Conservation (phyloP, 2,329 filamentous ascomycete genomes). For the Myriosclerotinia curreyana region DNA sequence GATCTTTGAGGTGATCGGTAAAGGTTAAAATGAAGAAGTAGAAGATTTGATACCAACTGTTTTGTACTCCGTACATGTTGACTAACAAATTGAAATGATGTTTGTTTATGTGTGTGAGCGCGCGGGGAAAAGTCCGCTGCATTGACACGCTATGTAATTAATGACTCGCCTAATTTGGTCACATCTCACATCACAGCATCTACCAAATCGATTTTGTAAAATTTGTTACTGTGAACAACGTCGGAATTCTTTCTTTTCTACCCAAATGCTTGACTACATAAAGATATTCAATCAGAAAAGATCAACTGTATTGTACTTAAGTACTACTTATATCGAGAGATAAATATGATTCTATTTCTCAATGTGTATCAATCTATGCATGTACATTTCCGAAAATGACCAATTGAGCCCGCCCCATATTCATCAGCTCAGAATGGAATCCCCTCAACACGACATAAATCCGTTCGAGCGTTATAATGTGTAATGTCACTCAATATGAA, state of each 20-base stretch:
- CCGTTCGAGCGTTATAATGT: not conserved
- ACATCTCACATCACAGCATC: no score
- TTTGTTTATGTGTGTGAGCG: no score
- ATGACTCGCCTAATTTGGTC: no score
- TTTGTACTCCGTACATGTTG: not conserved
- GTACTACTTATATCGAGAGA: no score
- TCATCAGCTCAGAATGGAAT: not conserved
- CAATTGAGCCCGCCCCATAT: not conserved
- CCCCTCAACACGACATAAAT: conserved; percentile 5
- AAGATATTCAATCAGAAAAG: not conserved
- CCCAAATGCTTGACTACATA: not conserved
- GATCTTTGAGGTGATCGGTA: no score
- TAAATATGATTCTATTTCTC: not conserved
- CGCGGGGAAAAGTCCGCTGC: no score
- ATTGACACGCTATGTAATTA: no score
- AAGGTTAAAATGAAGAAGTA: no score
- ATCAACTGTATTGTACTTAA: not conserved
- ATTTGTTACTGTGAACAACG: no score
- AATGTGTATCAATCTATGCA: not conserved
- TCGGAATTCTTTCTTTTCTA: not conserved
- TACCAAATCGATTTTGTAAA: not conserved
- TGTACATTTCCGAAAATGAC: not conserved
- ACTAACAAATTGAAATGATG: not conserved
- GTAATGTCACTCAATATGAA: not conserved
- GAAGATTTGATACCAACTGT: no score